phyloP scores from a whole-genome alignment of 192 early-diverging fungal genomes.

The Geranomyces michiganensis region DNA sequence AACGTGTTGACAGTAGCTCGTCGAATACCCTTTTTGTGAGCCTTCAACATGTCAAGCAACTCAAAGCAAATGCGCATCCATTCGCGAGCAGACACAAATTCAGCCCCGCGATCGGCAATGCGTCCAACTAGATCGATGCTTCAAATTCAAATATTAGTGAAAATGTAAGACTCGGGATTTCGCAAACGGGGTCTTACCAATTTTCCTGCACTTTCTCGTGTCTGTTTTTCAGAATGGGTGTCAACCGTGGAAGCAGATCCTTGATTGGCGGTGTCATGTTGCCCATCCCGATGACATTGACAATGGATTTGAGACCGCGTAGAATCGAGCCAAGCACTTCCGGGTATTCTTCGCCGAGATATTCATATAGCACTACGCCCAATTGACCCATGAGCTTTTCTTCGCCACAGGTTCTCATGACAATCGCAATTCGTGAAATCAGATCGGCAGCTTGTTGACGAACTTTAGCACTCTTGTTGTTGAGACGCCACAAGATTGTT shows the following conservation, averaged over 20 bases:
- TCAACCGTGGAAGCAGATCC: constrained; percentile 91
- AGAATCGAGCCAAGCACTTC: constrained; percentile 97
- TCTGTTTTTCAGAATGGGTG: constrained; percentile 97
- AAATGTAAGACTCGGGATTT: background rate
- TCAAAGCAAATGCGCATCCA: constrained; percentile 99
- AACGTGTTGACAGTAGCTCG: constrained; percentile 98
- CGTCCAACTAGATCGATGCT: constrained; percentile 93
- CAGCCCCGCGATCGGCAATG: constrained; percentile 97
- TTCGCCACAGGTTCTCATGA: constrained; percentile 93
- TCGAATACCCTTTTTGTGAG: constrained; percentile 93
- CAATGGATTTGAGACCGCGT: constrained; percentile 89
- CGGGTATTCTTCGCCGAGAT: constrained; percentile 98
- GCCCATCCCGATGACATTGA: constrained; percentile 97
- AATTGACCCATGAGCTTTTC: constrained; percentile 93
- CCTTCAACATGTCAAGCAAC: constrained; percentile 94
- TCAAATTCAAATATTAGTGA: background rate
- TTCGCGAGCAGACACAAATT: constrained; percentile 93
- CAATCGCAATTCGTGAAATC: constrained; percentile 90
- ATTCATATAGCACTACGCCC: constrained; percentile 94
- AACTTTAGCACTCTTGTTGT: constrained; percentile 94
- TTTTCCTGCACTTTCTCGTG: constrained; percentile 96
- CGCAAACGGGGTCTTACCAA: constrained; percentile 44
- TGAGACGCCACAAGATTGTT: constrained; percentile 94
- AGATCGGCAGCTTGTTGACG: constrained; percentile 98
- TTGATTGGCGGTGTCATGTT: constrained; percentile 99